Evolutionary conservation across 805 yeast genomes (phyloP).

Genomic region (Saccharomycopsis javanensis): DNA sequence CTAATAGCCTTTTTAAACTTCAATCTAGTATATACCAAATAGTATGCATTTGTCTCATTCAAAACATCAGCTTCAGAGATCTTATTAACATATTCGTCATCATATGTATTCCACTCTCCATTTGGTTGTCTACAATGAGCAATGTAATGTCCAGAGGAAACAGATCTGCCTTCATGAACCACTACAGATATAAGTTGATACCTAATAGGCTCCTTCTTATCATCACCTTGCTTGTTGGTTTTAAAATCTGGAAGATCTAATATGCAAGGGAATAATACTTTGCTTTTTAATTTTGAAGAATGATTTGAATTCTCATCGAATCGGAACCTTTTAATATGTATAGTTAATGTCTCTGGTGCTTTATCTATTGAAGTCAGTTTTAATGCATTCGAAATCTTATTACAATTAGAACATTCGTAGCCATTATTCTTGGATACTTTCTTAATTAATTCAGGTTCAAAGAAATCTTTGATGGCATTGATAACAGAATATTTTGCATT

Average conservation of each 20-base stretch:
- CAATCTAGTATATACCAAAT: conserved; percentile 71
- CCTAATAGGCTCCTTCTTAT: conserved; percentile 32
- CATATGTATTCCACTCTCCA: conserved; percentile 87
- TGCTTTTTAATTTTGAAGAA: conserved; percentile 79
- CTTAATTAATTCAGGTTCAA: conserved; percentile 69
- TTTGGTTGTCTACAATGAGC: conserved; percentile 89
- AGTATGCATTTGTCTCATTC: conserved; percentile 83
- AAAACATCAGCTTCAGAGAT: conserved; percentile 66
- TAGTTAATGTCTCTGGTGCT: conserved; percentile 80
- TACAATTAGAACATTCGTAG: conserved; percentile 82
- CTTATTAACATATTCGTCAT: conserved; percentile 78
- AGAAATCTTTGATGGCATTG: conserved; percentile 69
- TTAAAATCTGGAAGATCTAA: conserved; percentile 60
- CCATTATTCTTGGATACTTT: conserved; percentile 54
- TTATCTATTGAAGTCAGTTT: conserved; percentile 65
- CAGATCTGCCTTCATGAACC: conserved; percentile 90
- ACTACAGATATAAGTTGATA: conserved; percentile 78
- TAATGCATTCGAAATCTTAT: conserved; percentile 62
- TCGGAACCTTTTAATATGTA: conserved; percentile 86
- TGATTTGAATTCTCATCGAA: conserved; percentile 61
- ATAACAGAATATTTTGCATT: conserved; percentile 52
- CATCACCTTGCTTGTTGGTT: not conserved
- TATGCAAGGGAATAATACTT: conserved; percentile 69
- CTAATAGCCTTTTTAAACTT: conserved; percentile 38
- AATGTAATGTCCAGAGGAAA: conserved; percentile 87